Conservation (phyloP, 805 yeast genomes). For the Kluyveromyces dobzhanskii region DNA sequence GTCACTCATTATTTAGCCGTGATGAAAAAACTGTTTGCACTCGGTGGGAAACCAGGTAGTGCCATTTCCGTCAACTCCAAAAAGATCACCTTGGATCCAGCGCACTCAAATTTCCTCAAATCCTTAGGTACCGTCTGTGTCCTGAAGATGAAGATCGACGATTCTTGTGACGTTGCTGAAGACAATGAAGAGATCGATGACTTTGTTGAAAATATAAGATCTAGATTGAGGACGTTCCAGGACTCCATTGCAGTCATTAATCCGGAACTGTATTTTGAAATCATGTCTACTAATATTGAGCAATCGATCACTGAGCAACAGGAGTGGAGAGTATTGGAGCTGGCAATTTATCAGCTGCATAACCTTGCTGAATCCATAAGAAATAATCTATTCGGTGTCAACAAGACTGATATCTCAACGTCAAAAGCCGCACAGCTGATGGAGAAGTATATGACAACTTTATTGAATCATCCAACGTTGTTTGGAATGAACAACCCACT, state of each 20-base stretch:
- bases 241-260: conserved; percentile 64
- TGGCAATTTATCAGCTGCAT: conserved; percentile 76
- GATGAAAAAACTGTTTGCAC: conserved; percentile 46
- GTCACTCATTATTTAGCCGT: conserved; percentile 65
- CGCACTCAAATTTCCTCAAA: conserved; percentile 46
- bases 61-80: conserved; percentile 31
- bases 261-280: conserved; percentile 53
- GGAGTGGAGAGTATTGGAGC: conserved; percentile 78
- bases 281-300: conserved; percentile 47
- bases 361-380: conserved; percentile 73
- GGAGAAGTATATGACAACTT: conserved; percentile 22
- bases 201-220: conserved; percentile 65
- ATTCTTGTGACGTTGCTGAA: conserved; percentile 59
- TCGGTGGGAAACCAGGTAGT: conserved; percentile 33
- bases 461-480: conserved; percentile 26
- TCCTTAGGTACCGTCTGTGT: conserved; percentile 62
- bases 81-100: conserved; percentile 27
- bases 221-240: conserved; percentile 67
- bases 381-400: conserved; percentile 64
- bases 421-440: conserved; percentile 54
- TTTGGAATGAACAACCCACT: conserved; percentile 63
- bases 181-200: conserved; percentile 70
- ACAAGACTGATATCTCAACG: conserved; percentile 54
- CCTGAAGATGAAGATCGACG: conserved; percentile 71
- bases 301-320: conserved; percentile 29